Evolutionary conservation across 495 filamentous ascomycete genomes (phyloP).

Genomic region (Monascus purpureus): DNA sequence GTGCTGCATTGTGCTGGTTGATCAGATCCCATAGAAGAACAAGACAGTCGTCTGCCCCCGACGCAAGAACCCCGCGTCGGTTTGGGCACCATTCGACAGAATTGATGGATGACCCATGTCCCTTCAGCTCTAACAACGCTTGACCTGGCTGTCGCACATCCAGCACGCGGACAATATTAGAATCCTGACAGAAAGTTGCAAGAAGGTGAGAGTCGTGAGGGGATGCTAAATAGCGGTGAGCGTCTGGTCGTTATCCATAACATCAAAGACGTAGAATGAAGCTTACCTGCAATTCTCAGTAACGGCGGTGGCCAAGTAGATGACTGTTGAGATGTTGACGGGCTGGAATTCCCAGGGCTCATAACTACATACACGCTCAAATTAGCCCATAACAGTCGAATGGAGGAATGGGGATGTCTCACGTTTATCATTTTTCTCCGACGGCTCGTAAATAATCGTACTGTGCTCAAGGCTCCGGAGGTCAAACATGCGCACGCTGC

Average conservation of each 20-base stretch:
- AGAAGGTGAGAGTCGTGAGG: slow-evolving; percentile 93
- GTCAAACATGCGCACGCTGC: slow-evolving; percentile 98
- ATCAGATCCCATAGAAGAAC: slow-evolving; percentile 92
- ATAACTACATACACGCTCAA: slow-evolving; percentile 11
- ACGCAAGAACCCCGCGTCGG: slow-evolving; percentile 75
- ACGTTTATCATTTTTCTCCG: slow-evolving; percentile 78
- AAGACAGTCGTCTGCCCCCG: slow-evolving; percentile 79
- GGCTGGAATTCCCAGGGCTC: slow-evolving; percentile 42
- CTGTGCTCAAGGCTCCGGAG: slow-evolving; percentile 92
- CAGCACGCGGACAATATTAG: slow-evolving; percentile 82
- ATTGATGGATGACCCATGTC: slow-evolving; percentile 76
- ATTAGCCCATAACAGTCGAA: not conserved
- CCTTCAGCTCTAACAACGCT: slow-evolving; percentile 83
- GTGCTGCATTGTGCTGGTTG: slow-evolving; percentile 46
- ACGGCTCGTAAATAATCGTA: slow-evolving; percentile 98
- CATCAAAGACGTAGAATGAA: not conserved
- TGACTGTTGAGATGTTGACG: slow-evolving; percentile 58
- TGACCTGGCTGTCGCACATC: slow-evolving; percentile 95
- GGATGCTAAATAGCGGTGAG: slow-evolving; percentile 43
- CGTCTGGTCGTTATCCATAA: not conserved
- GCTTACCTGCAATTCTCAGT: slow-evolving; percentile 59
- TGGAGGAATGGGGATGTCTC: slow-evolving; percentile 8
- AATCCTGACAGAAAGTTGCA: slow-evolving; percentile 91
- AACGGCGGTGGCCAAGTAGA: slow-evolving; percentile 73
- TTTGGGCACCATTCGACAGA: slow-evolving; percentile 92